Conservation (phyloP, 768 basidiomycete species). For the Filobasidium wieringae region DNA sequence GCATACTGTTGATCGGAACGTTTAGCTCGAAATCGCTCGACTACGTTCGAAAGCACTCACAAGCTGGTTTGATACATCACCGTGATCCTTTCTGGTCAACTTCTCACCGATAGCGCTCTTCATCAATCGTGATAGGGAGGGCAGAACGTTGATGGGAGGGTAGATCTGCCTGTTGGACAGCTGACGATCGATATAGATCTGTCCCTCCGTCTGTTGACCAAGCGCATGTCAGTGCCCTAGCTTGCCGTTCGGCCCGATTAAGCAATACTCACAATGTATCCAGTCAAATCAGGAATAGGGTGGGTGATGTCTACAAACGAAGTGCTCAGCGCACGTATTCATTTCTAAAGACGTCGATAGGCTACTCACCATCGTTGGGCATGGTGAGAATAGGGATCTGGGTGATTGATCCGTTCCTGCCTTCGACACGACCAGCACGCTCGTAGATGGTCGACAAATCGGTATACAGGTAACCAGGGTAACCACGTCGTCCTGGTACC, state of each 20-base stretch:
- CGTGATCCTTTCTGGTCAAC: slow-evolving; percentile 94
- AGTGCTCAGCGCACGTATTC: not conserved
- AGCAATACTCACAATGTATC: slow-evolving; percentile 56
- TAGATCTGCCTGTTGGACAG: slow-evolving; percentile 81
- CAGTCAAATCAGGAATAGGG: slow-evolving; percentile 97
- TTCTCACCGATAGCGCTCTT: slow-evolving; percentile 98
- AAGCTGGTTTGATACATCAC: slow-evolving; percentile 97
- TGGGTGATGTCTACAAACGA: slow-evolving; percentile 82
- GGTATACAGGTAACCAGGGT: slow-evolving; percentile 66
- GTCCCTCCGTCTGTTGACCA: slow-evolving; percentile 63
- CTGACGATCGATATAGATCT: slow-evolving; percentile 96
- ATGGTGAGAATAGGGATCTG: slow-evolving; percentile 99
- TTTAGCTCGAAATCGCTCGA: too few species aligned
- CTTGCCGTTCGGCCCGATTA: not conserved
- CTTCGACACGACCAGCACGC: slow-evolving; percentile 94
- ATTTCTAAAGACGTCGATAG: too few species aligned
- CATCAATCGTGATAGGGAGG: slow-evolving; percentile 97
- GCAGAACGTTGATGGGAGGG: slow-evolving; percentile 97
- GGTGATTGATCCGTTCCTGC: slow-evolving; percentile 96
- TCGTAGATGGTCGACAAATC: slow-evolving; percentile 99
- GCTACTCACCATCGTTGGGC: slow-evolving; percentile 92
- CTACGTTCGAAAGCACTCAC: too few species aligned
- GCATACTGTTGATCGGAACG: slow-evolving; percentile 59
- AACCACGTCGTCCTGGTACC: slow-evolving; percentile 97
- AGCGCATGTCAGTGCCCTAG: not conserved